Base-by-base conservation (phyloP, 768 basidiomycete genomes). In the Hemileccinum impolitum region DNA sequence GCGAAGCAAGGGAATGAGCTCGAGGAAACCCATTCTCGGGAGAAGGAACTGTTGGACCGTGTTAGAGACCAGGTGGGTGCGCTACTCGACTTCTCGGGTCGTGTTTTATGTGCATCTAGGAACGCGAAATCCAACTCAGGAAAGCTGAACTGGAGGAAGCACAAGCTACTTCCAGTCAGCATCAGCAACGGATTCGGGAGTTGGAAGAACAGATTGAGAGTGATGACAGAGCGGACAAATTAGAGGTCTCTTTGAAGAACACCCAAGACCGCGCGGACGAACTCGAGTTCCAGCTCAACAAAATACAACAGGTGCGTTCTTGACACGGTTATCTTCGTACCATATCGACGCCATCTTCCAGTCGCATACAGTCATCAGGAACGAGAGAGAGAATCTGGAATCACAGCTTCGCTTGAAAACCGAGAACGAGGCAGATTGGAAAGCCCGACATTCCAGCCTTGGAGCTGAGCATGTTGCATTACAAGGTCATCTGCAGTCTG, bases 181-280 rank as follows among this genome's bases (percentile, higher is more conserved):
- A 76, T 52, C 75, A 77, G 51, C 76, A 81, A 39, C 74, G 78
- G 47, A 74, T 84, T 21, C 82, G 80, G 23, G 87, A 91, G 55
- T 67, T 93, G 28, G 82, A 88, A 58, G 90, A 91, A 52, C 86
- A 89, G 55, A 84, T 93, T 18, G 82, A 91, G 64, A 84, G 79
- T 51, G 90, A 93, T 61, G 88, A 92, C 65, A 83, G 87, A 36
- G 82, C 83, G 14, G 90, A 90, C 54, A 76, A 76, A 37, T 68
- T 91, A 21, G 89, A 91, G 62, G 69, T 70, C 39, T 85, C 85
- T 8, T 69, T 93, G 40, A 84, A 84, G 61, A 83, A 90, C 58
- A 84, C 84, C 21, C 87, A 90, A 58, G 82, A 92, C 58, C 84
- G 85, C 47, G 85, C 85, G 5, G 89, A 88, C 51, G 88, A 90